Conservation (phyloP, 345 rosid genomes). For the Syzygium jambos region DNA sequence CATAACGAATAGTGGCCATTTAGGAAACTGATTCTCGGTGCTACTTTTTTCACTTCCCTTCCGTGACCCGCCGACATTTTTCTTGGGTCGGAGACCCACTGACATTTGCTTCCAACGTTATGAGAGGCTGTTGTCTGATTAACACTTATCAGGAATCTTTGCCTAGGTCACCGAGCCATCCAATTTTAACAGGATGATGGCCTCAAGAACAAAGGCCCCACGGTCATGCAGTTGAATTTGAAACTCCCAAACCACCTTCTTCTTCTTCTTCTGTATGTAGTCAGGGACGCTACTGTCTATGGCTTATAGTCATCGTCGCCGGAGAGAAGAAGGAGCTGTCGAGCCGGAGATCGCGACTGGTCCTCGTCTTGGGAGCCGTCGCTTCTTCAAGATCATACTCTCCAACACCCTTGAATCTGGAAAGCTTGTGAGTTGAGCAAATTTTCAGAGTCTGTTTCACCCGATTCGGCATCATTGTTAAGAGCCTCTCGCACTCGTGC, state of each 20-base stretch:
- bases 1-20: background rate
- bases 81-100: too few relatives aligned
- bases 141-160: background rate
- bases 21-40: background rate
- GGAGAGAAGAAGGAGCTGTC: background rate
- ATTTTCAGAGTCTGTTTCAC: background rate
- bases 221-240: background rate
- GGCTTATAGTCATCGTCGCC: background rate
- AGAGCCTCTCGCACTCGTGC: background rate
- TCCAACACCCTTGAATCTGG: background rate
- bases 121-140: background rate
- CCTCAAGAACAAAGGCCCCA: background rate
- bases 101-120: background rate
- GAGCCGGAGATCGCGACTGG: background rate
- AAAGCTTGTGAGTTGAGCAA: background rate
- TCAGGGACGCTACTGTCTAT: background rate
- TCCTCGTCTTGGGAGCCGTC: background rate
- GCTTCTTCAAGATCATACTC: background rate
- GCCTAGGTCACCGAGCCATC: background rate
- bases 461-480: fast-evolving
- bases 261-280: background rate
- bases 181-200: background rate
- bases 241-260: background rate
- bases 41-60: background rate
- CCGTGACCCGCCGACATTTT: background rate